A percentile compares a stretch with the other conserved stretches of the same genome.
Evolutionary conservation across 495 filamentous ascomycete species (phyloP).

Genomic region (Xylaria intraflava): DNA sequence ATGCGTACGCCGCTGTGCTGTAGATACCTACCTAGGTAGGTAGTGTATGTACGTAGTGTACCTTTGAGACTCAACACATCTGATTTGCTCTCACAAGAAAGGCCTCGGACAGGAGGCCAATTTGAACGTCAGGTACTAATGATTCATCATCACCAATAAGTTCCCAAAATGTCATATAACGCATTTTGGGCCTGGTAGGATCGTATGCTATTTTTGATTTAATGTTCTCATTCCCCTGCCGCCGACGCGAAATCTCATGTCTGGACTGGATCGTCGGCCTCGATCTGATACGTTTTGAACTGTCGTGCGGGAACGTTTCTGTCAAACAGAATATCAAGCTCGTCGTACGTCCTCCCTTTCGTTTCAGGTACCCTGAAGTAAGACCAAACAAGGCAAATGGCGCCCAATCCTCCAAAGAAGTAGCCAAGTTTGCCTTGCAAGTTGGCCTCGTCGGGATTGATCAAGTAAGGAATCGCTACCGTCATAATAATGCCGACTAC

Average conservation of each 20-base stretch:
- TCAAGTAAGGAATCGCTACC: constrained; percentile 59
- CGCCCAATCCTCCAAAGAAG: constrained; percentile 55
- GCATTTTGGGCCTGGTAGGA: no score
- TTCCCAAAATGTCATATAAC: no score
- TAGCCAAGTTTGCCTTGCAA: constrained; percentile 62
- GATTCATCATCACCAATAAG: no score
- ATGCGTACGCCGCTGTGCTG: no score
- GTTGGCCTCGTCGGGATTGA: constrained; percentile 59
- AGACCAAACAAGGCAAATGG: constrained; percentile 36
- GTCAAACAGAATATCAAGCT: constrained; percentile 48
- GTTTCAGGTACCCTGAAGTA: constrained; percentile 58
- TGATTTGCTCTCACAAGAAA: no score
- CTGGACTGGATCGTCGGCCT: constrained; percentile 11
- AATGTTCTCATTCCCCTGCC: neutral
- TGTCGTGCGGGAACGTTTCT: constrained; percentile 49
- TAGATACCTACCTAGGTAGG: no score
- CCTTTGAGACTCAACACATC: no score
- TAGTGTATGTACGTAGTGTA: no score
- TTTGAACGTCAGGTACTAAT: no score
- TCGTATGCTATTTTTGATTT: neutral
- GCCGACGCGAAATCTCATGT: neutral
- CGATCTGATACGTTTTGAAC: constrained; percentile 34
- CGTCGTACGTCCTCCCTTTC: constrained; percentile 52
- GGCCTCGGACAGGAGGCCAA: no score
- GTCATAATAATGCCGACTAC: constrained; percentile 55